Percentiles rank a stretch among this genome's conserved stretches.
Evolutionary conservation across 345 rosid genomes (phyloP).

Genomic region (Salix brachista): DNA sequence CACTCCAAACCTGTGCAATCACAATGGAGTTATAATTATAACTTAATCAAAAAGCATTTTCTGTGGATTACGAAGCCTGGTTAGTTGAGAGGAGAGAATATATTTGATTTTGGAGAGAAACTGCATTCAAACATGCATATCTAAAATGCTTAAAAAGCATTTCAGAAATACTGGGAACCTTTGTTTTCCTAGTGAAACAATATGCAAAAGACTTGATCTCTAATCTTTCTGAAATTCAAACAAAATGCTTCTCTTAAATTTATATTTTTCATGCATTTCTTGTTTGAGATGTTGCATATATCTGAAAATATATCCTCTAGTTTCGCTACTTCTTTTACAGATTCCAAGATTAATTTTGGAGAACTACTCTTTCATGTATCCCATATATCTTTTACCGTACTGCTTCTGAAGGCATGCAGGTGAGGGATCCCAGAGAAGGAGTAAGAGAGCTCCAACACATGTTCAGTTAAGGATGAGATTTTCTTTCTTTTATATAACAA

Average conservation of each 20-base stretch:
- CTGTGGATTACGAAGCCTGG: background rate
- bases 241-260: background rate
- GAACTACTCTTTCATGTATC: background rate
- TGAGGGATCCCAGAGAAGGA: background rate
- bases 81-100: background rate
- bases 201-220: background rate
- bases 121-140: background rate
- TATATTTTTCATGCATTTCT: background rate
- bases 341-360: background rate
- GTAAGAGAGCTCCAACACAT: background rate
- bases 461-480: background rate
- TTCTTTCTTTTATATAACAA: background rate
- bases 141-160: background rate
- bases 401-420: constrained; percentile 1
- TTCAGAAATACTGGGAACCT: background rate
- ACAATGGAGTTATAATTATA: constrained; percentile 16
- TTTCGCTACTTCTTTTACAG: background rate
- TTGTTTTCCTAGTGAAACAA: background rate
- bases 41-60: background rate
- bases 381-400: background rate
- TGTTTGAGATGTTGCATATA: background rate
- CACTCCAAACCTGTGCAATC: constrained; percentile 64
- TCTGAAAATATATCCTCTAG: background rate
- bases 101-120: background rate
- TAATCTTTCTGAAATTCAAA: background rate